Conservation (phyloP, 495 filamentous ascomycete genomes). For the Penicillium fimorum region DNA sequence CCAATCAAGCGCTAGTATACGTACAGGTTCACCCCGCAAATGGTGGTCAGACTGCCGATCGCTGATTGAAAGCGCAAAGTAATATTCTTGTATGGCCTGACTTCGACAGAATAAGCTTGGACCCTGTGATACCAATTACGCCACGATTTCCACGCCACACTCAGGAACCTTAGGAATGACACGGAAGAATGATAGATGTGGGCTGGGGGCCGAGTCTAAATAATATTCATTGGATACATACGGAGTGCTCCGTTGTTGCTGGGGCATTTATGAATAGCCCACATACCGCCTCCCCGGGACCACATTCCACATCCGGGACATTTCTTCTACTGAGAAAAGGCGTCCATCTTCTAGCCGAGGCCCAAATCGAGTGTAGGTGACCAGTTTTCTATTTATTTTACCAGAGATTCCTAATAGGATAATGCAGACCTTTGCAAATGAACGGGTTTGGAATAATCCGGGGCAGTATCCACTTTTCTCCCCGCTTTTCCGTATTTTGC, state of each 20-base stretch:
- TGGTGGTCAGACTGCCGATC: not conserved
- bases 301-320: not conserved
- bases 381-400: too few relatives aligned
- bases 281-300: not conserved
- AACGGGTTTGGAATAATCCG: not conserved
- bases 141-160: constrained; percentile 3
- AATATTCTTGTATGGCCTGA: not conserved
- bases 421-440: too few relatives aligned
- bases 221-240: not conserved
- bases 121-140: too few relatives aligned
- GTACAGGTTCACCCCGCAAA: constrained; percentile 3
- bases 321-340: too few relatives aligned
- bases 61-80: too few relatives aligned
- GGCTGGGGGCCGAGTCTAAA: not conserved
- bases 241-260: not conserved
- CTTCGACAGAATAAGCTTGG: not conserved
- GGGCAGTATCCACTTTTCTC: not conserved
- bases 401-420: too few relatives aligned
- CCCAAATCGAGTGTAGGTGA: too few relatives aligned
- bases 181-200: not conserved
- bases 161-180: not conserved
- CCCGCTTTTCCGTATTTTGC: not conserved
- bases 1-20: not conserved
- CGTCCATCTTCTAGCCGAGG: too few relatives aligned
- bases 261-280: not conserved